A percentile compares a stretch with the other conserved stretches of the same genome.
Conservation (phyloP, 306 rosid species). For the Aeschynomene evenia region DNA sequence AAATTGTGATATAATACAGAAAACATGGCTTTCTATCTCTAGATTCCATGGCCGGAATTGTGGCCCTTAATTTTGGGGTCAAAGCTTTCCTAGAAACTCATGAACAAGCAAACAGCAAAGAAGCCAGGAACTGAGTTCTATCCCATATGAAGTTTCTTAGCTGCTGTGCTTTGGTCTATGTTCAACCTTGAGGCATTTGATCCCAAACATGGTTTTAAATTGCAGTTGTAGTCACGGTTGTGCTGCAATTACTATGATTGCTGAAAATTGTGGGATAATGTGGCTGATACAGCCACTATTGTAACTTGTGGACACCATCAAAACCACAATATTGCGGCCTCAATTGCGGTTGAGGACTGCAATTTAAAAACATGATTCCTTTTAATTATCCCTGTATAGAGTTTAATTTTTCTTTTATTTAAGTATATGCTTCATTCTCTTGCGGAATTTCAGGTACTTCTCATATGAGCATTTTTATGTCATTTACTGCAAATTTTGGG, state of each 20-base stretch:
- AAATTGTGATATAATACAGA: background rate
- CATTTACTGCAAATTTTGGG: conserved; percentile 99
- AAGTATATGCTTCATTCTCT: conserved; percentile 7
- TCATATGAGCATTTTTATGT: conserved; percentile 99
- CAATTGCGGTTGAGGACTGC: too few relatives aligned
- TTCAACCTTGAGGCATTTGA: conserved; percentile 25
- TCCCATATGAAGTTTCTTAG: conserved; percentile 9
- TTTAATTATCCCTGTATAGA: conserved; percentile 1
- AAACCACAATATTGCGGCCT: too few relatives aligned
- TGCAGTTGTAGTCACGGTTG: too few relatives aligned
- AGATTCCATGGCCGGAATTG: background rate
- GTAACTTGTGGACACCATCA: too few relatives aligned
- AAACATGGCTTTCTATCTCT: background rate
- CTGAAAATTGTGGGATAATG: too few relatives aligned
- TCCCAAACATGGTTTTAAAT: too few relatives aligned
- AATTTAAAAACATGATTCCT: too few relatives aligned
- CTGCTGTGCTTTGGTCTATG: conserved; percentile 13
- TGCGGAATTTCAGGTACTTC: conserved; percentile 60
- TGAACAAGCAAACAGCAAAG: background rate
- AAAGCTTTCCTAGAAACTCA: background rate
- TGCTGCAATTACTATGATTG: too few relatives aligned
- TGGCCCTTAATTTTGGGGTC: background rate
- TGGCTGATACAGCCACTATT: too few relatives aligned
- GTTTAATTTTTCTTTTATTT: background rate
- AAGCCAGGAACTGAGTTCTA: background rate